A percentile compares a stretch with the other conserved stretches of the same genome.
These are phyloP conservation scores for Boletus subluridellus DNA, from an alignment of 1,284 basidiomycete species.

Conservation along the genomic window DNA sequence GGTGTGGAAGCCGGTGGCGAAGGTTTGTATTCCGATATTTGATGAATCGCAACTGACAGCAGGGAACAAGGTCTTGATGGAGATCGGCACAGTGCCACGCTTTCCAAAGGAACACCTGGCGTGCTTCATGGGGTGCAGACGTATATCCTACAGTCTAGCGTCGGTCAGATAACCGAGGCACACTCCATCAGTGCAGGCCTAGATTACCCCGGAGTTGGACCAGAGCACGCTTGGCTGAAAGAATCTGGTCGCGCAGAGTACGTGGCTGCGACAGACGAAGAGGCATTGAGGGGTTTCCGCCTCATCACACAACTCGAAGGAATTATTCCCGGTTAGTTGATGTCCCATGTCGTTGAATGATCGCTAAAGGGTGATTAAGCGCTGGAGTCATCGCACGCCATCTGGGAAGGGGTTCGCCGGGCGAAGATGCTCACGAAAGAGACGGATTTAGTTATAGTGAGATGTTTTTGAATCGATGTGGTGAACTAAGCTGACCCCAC, in stretches of 20 bases:
- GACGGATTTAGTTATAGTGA: conserved; percentile 84
- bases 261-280: conserved; percentile 87
- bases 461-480: conserved; percentile 31
- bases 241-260: conserved; percentile 93
- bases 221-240: conserved; percentile 97
- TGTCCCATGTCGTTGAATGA: neutral
- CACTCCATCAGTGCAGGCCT: conserved; percentile 96
- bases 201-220: conserved; percentile 92
- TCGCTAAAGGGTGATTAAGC: conserved; percentile 45
- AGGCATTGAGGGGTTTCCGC: conserved; percentile 91
- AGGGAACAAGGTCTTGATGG: conserved; percentile 70
- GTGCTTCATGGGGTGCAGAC: conserved; percentile 96
- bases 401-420: conserved; percentile 86
- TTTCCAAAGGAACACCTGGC: conserved; percentile 86
- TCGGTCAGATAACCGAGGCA: conserved; percentile 94
- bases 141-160: conserved; percentile 85
- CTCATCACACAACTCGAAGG: conserved; percentile 91
- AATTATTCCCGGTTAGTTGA: conserved; percentile 85
- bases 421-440: conserved; percentile 86
- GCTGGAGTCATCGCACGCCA: conserved; percentile 92
- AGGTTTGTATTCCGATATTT: conserved; percentile 46
- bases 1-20: conserved; percentile 97
- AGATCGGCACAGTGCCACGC: conserved; percentile 86
- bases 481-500: conserved; percentile 11
- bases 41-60: conserved; percentile 4